These are phyloP conservation scores for Lepidium sativum DNA, from an alignment of 345 rosid genomes.

Conservation along the genomic window DNA sequence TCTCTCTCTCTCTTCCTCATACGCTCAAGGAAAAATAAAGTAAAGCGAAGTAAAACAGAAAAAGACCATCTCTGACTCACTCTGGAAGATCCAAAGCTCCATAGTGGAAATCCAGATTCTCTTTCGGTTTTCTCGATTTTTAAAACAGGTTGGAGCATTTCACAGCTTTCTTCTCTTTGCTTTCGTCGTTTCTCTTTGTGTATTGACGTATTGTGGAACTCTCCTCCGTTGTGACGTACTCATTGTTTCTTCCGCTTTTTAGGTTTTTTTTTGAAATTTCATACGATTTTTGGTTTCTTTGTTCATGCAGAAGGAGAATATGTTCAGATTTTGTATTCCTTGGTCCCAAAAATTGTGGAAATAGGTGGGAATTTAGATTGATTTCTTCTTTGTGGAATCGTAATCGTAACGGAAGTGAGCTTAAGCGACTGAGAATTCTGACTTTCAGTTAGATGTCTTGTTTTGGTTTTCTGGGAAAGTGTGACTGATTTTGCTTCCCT, in stretches of 20 bases:
- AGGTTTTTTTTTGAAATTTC: neutral
- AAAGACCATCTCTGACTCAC: conserved; percentile 30
- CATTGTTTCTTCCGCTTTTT: conserved; percentile 11
- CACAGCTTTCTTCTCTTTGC: neutral
- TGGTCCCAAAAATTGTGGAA: neutral
- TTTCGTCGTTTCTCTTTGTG: neutral
- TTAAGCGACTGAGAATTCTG: neutral
- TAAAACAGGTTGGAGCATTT: neutral
- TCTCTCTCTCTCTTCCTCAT: conserved; percentile 8
- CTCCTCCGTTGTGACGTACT: neutral
- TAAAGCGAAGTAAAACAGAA: conserved; percentile 20
- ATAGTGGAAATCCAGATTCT: too few relatives aligned
- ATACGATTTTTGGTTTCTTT: neutral
- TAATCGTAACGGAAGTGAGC: neutral
- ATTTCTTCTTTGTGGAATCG: neutral
- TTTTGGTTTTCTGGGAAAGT: conserved; percentile 4
- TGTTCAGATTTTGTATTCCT: conserved; percentile 6
- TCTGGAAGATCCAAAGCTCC: conserved; percentile 20
- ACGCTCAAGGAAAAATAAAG: conserved; percentile 1
- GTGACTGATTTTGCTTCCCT: conserved; percentile 14
- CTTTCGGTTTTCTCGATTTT: conserved; percentile 5
- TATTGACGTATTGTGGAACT: neutral
- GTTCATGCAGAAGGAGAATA: conserved; percentile 10
- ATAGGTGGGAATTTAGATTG: neutral
- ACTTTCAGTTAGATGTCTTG: neutral